These are phyloP conservation scores for Fusarium sp. DNA, from an alignment of 2,329 filamentous ascomycete species.

Conservation along the genomic window DNA sequence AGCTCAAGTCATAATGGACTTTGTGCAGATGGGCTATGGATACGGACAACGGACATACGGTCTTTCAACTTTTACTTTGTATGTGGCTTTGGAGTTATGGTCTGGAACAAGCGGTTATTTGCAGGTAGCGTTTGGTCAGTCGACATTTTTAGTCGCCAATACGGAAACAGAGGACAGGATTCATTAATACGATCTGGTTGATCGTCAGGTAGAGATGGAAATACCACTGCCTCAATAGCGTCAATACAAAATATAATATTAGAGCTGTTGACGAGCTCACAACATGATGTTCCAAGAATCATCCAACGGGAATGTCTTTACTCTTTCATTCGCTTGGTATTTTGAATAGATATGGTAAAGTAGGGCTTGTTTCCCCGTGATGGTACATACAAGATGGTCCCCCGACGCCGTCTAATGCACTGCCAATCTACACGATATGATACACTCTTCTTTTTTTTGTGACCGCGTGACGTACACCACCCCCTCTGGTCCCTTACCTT, in stretches of 20 bases:
- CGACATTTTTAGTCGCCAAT: conserved; percentile 8
- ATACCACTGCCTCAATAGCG: conserved; percentile 35
- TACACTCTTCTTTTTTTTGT: conserved; percentile 50
- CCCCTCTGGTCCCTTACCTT: conserved; percentile 22
- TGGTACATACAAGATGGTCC: conserved; percentile 52
- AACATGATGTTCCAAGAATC: neutral
- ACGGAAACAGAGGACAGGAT: conserved; percentile 22
- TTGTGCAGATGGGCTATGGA: conserved; percentile 5
- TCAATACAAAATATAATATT: conserved; percentile 22
- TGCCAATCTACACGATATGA: conserved; percentile 58
- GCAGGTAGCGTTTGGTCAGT: conserved; percentile 30
- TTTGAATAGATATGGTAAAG: conserved; percentile 46
- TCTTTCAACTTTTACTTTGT: conserved; percentile 20
- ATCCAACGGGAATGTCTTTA: neutral
- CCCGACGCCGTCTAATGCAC: conserved; percentile 61
- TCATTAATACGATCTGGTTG: conserved; percentile 23
- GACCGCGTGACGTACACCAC: conserved; percentile 33
- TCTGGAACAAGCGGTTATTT: conserved; percentile 26
- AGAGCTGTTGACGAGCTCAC: conserved; percentile 7
- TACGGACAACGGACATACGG: conserved; percentile 5
- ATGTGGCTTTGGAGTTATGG: conserved; percentile 21
- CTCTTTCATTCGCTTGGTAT: conserved; percentile 43
- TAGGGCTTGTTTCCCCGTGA: conserved; percentile 47
- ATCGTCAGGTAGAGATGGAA: conserved; percentile 24
- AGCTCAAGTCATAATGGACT: neutral